Evolutionary conservation across 2,329 filamentous ascomycete species (phyloP), one percentile per base, ranked within the genome.

Genomic region (Fusarium liriodendri): DNA sequence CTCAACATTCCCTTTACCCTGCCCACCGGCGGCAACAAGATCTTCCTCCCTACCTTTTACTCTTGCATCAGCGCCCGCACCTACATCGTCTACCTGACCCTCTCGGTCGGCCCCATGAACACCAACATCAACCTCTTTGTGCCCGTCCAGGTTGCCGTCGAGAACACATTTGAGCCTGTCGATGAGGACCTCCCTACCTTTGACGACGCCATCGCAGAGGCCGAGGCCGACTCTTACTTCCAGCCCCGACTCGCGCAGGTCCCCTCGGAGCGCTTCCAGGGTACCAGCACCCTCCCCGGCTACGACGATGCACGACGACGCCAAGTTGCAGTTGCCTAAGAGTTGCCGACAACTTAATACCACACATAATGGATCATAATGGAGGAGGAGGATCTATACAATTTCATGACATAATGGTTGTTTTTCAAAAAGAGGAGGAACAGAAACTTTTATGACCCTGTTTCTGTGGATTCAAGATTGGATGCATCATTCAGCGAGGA

Each of bases 41-140:
- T 85, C 10, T 88, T 90, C 73, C 71, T 90, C 25, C 89, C 89
- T 0, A 88, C 87, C 6, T 91, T 90, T 77, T 87, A 90, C 81
- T 87, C 86, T 10, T 91, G 89, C 82, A 86, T 90, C 78, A 82
- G 85, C 40, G 88, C 87, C 9, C 86, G 89, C 29, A 85, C 85
- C n/a, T 91, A 91, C 79, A 84, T 86, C 6, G 77, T 90, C 33
- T 84, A 86, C 72, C 76, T 90, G 7, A 83, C 81, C 8, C 68
- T 90, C 6, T 83, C 83, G 1, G 81, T 83, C 4, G 85, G 83
- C 18, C 81, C 85, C 9, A 80, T 82, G 64, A 85, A 82, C 76
- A 85, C 82, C 5, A 83, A 81, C 60, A 73, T 89, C 45, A 84
- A 83, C 42, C 79, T 90, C 29, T 77, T 79, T 25, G 77, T 90